Percentiles rank a stretch among this genome's conserved stretches.
Conservation (phyloP, 495 filamentous ascomycete species). For the Copromyces sp. region DNA sequence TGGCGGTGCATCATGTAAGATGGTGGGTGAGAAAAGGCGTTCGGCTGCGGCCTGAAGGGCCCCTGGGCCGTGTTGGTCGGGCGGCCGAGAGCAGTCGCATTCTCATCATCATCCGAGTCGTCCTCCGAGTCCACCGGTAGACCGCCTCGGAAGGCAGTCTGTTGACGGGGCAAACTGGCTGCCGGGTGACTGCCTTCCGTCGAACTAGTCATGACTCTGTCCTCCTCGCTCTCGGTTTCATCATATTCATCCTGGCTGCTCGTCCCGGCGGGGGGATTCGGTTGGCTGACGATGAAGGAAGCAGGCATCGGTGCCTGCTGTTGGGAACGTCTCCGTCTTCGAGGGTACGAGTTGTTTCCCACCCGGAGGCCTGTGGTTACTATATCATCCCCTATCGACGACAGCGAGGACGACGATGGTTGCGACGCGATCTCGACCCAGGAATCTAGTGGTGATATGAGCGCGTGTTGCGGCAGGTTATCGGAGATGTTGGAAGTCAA, state of each 20-base stretch:
- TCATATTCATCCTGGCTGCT: conserved; percentile 91
- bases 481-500: not conserved
- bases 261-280: conserved; percentile 41
- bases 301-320: conserved; percentile 31
- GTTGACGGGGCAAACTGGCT: conserved; percentile 10
- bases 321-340: conserved; percentile 46
- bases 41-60: conserved; percentile 75
- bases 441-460: conserved; percentile 59
- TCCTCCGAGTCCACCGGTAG: conserved; percentile 15
- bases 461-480: conserved; percentile 3
- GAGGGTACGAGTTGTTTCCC: conserved; percentile 40
- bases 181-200: conserved; percentile 56
- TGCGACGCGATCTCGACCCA: conserved; percentile 95
- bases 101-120: conserved; percentile 56
- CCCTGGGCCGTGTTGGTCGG: conserved; percentile 33
- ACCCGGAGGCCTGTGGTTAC: conserved; percentile 77
- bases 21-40: conserved; percentile 81
- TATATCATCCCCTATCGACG: conserved; percentile 78
- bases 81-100: conserved; percentile 65
- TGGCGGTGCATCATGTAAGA: conserved; percentile 42
- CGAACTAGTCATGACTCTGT: conserved; percentile 74
- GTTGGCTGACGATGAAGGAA: conserved; percentile 23
- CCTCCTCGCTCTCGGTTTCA: conserved; percentile 43
- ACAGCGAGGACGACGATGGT: conserved; percentile 82
- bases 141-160: conserved; percentile 7